phyloP scores from a whole-genome alignment of 768 basidiomycete genomes.

The Lactarius sp. region DNA sequence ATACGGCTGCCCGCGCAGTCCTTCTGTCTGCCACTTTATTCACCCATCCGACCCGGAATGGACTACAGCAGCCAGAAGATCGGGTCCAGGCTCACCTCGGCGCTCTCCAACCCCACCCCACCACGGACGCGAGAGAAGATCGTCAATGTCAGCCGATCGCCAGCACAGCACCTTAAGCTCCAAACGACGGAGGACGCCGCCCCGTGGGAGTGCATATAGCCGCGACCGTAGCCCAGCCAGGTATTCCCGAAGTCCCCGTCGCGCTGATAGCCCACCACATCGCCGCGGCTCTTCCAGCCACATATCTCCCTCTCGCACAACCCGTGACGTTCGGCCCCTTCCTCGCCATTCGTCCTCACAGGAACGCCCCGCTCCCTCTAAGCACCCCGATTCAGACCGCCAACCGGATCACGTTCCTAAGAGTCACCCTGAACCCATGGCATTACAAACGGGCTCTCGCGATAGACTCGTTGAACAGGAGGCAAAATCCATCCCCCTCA shows the following conservation, averaged over 20 bases:
- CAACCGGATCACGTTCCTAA: background rate
- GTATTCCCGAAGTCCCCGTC: constrained; percentile 13
- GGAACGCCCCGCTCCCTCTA: background rate
- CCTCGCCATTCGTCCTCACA: background rate
- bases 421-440: background rate
- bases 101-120: background rate
- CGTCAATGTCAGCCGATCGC: constrained; percentile 1
- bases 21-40: constrained; percentile 14
- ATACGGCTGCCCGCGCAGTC: constrained; percentile 17
- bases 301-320: background rate
- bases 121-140: constrained; percentile 4
- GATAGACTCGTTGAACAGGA: background rate
- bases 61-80: background rate
- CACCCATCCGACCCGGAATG: constrained; percentile 25
- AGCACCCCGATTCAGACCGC: background rate
- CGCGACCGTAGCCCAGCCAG: background rate
- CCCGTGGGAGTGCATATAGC: constrained; percentile 10
- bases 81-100: background rate
- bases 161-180: background rate
- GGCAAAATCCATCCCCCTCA: background rate
- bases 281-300: background rate
- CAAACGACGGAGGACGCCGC: constrained; percentile 1
- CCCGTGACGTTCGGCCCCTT: constrained; percentile 3
- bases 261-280: background rate
- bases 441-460: background rate